These are phyloP conservation scores for Phlebiopsis gigantea DNA, from an alignment of 768 basidiomycete genomes.

Conservation along the genomic window DNA sequence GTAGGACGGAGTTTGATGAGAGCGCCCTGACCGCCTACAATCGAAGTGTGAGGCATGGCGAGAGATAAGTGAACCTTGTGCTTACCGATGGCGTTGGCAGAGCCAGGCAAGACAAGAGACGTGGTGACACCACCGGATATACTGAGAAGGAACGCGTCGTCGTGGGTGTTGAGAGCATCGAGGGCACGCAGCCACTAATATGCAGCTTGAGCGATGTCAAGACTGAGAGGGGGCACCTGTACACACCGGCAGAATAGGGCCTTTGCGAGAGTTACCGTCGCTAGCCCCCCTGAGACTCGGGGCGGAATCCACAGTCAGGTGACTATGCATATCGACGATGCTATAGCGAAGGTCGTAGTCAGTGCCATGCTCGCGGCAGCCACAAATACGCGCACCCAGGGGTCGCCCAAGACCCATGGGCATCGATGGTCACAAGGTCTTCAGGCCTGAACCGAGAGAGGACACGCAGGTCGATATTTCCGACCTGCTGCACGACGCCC, in stretches of 20 bases:
- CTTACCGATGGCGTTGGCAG: constrained; percentile 56
- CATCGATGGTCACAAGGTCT: constrained; percentile 49
- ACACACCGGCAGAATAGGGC: constrained; percentile 23
- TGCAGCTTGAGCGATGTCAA: not conserved
- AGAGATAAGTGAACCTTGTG: not conserved
- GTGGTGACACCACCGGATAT: constrained; percentile 80
- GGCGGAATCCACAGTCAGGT: constrained; percentile 34
- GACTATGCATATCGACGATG: constrained; percentile 45
- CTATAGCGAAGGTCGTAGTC: constrained; percentile 1
- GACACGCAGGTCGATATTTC: constrained; percentile 31
- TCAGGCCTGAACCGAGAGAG: constrained; percentile 14
- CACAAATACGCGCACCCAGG: constrained; percentile 49
- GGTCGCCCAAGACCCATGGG: constrained; percentile 69
- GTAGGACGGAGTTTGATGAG: constrained; percentile 77
- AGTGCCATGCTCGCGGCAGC: not conserved
- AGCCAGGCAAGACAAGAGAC: constrained; percentile 71
- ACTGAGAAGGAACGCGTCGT: constrained; percentile 63
- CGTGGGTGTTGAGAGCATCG: constrained; percentile 80
- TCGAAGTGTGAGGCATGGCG: constrained; percentile 8
- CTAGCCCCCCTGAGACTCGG: constrained; percentile 26
- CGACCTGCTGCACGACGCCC: constrained; percentile 60
- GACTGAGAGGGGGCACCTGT: not conserved
- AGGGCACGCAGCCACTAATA: constrained; percentile 66
- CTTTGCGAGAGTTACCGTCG: constrained; percentile 41
- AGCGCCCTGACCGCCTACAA: constrained; percentile 65